phyloP scores from a whole-genome alignment of 257 asterid genomes.

The Plantago elongata region DNA sequence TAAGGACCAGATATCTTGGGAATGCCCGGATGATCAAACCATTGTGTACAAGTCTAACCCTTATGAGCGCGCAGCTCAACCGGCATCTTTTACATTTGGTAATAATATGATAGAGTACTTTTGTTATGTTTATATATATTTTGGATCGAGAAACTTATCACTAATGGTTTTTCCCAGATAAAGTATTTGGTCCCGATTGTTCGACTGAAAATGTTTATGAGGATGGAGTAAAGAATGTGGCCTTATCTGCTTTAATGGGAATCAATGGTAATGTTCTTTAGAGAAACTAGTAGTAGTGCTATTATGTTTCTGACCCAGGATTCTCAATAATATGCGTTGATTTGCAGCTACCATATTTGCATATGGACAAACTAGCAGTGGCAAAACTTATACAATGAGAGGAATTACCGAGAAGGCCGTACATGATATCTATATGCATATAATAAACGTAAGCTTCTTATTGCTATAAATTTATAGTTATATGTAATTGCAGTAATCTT shows the following conservation, averaged over 20 bases:
- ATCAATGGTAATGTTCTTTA: slow-evolving; percentile 58
- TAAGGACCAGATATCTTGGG: slow-evolving; percentile 90
- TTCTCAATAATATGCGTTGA: slow-evolving; percentile 14
- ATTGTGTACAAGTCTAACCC: slow-evolving; percentile 52
- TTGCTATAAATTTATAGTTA: slow-evolving; percentile 5
- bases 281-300: background rate
- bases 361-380: slow-evolving; percentile 97
- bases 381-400: slow-evolving; percentile 90
- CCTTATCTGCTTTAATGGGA: slow-evolving; percentile 92
- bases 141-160: slow-evolving; percentile 1
- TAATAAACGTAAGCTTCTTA: slow-evolving; percentile 60
- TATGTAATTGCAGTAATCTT: background rate
- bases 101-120: slow-evolving; percentile 11
- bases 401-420: slow-evolving; percentile 94
- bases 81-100: slow-evolving; percentile 73
- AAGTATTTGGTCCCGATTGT: slow-evolving; percentile 75
- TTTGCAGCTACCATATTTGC: slow-evolving; percentile 95
- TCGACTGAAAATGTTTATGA: slow-evolving; percentile 74
- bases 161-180: slow-evolving; percentile 44
- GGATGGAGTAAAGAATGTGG: slow-evolving; percentile 90
- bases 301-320: background rate
- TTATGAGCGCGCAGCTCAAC: slow-evolving; percentile 54
- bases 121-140: background rate
- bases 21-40: slow-evolving; percentile 72
- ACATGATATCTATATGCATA: slow-evolving; percentile 77